Percentiles rank a stretch among this genome's conserved stretches.
These are phyloP conservation scores for Selaginella moellendorffii DNA, from an alignment of 75 land plant genomes.

Conservation along the genomic window DNA sequence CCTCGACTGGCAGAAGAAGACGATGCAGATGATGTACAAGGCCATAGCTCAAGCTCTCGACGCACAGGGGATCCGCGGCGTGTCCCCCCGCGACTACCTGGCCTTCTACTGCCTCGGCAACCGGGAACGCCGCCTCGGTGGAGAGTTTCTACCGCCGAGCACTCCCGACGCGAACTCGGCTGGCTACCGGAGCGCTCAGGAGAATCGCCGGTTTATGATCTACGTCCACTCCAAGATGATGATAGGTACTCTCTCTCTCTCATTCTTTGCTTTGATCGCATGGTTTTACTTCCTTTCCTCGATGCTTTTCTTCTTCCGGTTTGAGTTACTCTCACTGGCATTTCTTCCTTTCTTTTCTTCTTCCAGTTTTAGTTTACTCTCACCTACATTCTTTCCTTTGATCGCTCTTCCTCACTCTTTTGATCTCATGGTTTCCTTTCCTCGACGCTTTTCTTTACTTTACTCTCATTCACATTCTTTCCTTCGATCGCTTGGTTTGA, in stretches of 20 bases:
- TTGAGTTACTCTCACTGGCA: too few relatives aligned
- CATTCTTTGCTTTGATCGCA: neutral
- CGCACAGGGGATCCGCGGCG: constrained; percentile 15
- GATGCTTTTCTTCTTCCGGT: too few relatives aligned
- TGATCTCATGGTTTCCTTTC: too few relatives aligned
- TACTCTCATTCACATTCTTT: neutral
- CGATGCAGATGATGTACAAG: constrained; percentile 39
- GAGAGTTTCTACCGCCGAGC: constrained; percentile 19
- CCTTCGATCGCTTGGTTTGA: neutral
- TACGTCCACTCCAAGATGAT: constrained; percentile 48
- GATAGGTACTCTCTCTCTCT: constrained; percentile 27
- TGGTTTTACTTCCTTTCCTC: too few relatives aligned
- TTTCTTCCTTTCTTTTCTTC: too few relatives aligned
- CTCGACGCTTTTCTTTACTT: too few relatives aligned
- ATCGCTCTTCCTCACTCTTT: too few relatives aligned
- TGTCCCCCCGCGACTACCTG: constrained; percentile 29
- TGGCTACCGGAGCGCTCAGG: constrained; percentile 30
- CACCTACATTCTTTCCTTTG: too few relatives aligned
- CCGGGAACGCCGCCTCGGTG: constrained; percentile 18
- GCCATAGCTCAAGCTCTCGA: constrained; percentile 24
- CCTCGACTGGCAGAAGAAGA: constrained; percentile 25
- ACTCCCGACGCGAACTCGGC: constrained; percentile 22
- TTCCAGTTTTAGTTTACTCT: too few relatives aligned
- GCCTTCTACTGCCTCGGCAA: constrained; percentile 52
- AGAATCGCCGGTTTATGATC: constrained; percentile 32